A percentile compares a stretch with the other conserved stretches of the same genome.
Conservation (phyloP, 2,329 filamentous ascomycete species). For the Orbilia quercus region DNA sequence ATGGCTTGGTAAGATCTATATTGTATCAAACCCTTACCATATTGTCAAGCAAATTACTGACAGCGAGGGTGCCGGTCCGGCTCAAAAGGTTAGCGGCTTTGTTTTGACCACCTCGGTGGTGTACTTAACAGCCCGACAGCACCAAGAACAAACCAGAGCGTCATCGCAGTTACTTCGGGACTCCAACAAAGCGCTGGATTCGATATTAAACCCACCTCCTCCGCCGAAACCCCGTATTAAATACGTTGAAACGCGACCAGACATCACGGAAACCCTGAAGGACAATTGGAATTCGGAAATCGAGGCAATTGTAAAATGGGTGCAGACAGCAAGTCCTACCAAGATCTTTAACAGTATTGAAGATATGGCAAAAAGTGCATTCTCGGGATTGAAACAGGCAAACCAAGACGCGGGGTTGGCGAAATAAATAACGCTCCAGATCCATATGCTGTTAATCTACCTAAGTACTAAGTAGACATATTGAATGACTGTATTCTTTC, state of each 20-base stretch:
- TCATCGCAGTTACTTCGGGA: constrained; percentile 66
- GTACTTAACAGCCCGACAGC: constrained; percentile 77
- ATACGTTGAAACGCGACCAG: constrained; percentile 66
- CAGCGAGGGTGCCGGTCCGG: too few species aligned
- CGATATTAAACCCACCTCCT: constrained; percentile 67
- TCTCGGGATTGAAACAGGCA: constrained; percentile 27
- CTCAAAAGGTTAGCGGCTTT: constrained; percentile 73
- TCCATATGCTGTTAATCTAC: too few species aligned
- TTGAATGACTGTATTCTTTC: too few species aligned
- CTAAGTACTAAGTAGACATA: too few species aligned
- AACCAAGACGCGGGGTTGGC: neutral
- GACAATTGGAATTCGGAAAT: constrained; percentile 82
- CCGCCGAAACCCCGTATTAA: constrained; percentile 66
- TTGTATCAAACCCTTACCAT: neutral
- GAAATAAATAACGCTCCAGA: constrained; percentile 8
- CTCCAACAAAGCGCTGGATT: constrained; percentile 69
- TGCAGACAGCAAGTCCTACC: constrained; percentile 65
- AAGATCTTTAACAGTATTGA: constrained; percentile 40
- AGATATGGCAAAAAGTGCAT: constrained; percentile 42
- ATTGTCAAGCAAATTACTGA: neutral
- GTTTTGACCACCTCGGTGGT: constrained; percentile 78
- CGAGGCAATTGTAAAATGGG: constrained; percentile 73
- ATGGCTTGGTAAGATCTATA: constrained; percentile 41
- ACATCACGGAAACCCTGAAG: constrained; percentile 75
- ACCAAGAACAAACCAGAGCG: constrained; percentile 65